Base-by-base conservation (phyloP, 1,284 basidiomycete species). In the Cyathus pygmaeus region DNA sequence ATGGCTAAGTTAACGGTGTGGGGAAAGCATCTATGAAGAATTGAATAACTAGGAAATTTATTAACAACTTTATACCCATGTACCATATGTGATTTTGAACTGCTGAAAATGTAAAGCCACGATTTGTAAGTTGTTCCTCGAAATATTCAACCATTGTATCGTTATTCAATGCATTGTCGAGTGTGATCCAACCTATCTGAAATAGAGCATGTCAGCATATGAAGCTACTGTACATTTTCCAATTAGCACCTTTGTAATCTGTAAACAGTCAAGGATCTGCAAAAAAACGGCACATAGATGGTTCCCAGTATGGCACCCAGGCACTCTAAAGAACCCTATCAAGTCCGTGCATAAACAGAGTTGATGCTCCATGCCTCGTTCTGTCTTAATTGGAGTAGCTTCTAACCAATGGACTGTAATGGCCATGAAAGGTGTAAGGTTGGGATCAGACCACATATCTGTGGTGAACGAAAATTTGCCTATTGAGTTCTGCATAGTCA, bases 111-210 rank as follows among this genome's bases (percentile, higher is more conserved):
- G 52, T 49, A 41, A 75, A 66, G 11, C 55, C 49, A 3, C 62
- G 53, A 10, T 15, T 29, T 3, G 27, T 53, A 36, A 76, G 66
- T 30, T 67, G 56, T 1, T 39, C 4, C 53, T 73, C 67, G 10
- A 78, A 59, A 15, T 53, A 51, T 23, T n/a, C 47, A 66, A 75
- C 65, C 33, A 75, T 66, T 6, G 69, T 76, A 33, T 76, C 65
- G 53, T 77, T 78, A 52, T 78, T 78, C 2, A 65, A 68, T 4
- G 77, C 73, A 62, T 78, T 79, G 59, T 79, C 76, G 7, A 75
- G 50, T 0, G 72, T 79, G 23, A 77, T 59, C 63, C 66, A 72
- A 1, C 78, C 75, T 55, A 78, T 59, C 75, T 79, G 52, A 19
- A 52, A 60, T 55, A 47, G 13, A 24, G 55, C 50, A 33, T 56